phyloP scores from a whole-genome alignment of 768 basidiomycete species.

The Antrodiella citrinella region DNA sequence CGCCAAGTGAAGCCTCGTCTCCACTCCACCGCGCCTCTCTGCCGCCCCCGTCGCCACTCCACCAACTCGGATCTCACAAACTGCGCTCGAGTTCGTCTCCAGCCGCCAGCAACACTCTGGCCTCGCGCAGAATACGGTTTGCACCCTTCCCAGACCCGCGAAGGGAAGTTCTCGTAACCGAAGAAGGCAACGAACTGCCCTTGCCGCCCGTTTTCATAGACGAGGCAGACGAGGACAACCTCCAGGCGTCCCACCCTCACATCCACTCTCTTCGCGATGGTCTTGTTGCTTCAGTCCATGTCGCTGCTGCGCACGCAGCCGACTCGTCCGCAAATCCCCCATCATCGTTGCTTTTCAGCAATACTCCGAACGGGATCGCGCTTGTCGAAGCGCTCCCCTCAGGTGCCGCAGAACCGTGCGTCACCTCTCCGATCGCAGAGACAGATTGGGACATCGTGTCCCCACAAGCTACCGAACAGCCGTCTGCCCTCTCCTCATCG shows the following conservation, averaged over 20 bases:
- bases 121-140: conserved; percentile 53
- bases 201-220: conserved; percentile 22
- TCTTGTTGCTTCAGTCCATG: conserved; percentile 16
- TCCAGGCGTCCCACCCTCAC: conserved; percentile 9
- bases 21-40: conserved; percentile 1
- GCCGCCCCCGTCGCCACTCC: conserved; percentile 4
- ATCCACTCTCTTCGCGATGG: too few species aligned
- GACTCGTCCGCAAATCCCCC: conserved; percentile 13
- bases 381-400: not conserved
- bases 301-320: conserved; percentile 6
- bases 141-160: conserved; percentile 80
- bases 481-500: not conserved
- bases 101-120: not conserved
- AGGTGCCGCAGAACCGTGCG: not conserved
- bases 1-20: conserved; percentile 4
- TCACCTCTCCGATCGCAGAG: not conserved
- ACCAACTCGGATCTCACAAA: too few species aligned
- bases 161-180: conserved; percentile 36
- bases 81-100: too few species aligned
- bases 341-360: not conserved
- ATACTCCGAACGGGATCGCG: not conserved
- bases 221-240: conserved; percentile 22
- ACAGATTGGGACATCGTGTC: not conserved
- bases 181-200: conserved; percentile 33
- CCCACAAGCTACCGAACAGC: not conserved